Base-by-base conservation (phyloP, 1,284 basidiomycete species). In the Anthracocystis setariae region DNA sequence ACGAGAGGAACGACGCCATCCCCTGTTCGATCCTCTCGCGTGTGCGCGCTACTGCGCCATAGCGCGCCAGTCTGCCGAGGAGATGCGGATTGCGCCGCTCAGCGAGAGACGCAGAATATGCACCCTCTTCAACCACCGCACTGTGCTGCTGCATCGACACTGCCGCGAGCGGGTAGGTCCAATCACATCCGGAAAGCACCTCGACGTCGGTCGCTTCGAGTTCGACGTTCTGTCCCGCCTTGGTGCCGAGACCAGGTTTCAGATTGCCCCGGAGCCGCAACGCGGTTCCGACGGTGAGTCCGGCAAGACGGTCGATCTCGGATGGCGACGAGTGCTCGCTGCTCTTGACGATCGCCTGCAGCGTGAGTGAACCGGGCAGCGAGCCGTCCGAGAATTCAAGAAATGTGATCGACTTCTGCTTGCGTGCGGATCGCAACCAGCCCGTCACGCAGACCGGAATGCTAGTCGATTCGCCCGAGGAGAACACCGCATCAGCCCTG, bases 361-460 rank as follows among this genome's bases (percentile, higher is more conserved):
- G 59, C 21, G 74, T 60, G 8, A 60, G 53, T 20, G 54, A 50
- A 5, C 71, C 73, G 17, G 60, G 25, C n/a, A 82, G 49, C 1
- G 74, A 77, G 5, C 79, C 79, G 35, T 82, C 81, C 20, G 68
- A 71, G 15, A 82, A 35, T 38, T 71, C 64, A 45, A 82, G 60
- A 39, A 82, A 82, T 1, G 76, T 76, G 42, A 75, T 58, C 25
- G 72, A 73, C 42, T 77, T 76, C 43, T 79, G 78, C 42, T 68
- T 65, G 32, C 78, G 68, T 17, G 64, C 59, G 3, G 75, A 74
- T 0, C 73, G 55, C 17, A 80, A 46, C 76, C 78, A 79, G 3
- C 55, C 77, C 20, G 57, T 49, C 18, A 73, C 63, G 2, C 5
- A 20, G 23, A 67, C 69, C 7, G 56, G 48, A 23, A 67, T 20